phyloP scores from a whole-genome alignment of 2,329 filamentous ascomycete species.

The Monilinia aucupariae region DNA sequence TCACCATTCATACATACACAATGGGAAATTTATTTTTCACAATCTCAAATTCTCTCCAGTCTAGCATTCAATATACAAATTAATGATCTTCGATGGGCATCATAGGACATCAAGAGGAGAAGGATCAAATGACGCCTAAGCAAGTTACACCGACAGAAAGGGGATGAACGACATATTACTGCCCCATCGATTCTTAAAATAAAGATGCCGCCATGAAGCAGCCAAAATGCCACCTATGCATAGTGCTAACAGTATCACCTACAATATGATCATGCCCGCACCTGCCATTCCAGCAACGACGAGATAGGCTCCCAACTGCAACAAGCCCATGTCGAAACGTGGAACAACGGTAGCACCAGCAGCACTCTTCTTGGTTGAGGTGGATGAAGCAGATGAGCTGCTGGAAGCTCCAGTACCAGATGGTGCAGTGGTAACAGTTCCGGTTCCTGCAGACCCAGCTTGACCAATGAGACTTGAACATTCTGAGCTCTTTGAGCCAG shows the following conservation, averaged over 20 bases:
- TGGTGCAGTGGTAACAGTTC: slow-evolving; percentile 46
- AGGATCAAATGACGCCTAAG: neutral
- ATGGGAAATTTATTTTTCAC: neutral
- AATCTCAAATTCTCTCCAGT: neutral
- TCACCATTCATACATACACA: neutral
- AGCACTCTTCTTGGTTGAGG: slow-evolving; percentile 31
- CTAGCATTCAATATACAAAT: slow-evolving; percentile 17
- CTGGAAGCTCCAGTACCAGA: slow-evolving; percentile 36
- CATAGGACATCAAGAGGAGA: neutral
- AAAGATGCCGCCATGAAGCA: slow-evolving; percentile 3
- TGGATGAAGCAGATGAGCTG: slow-evolving; percentile 26
- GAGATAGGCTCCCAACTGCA: slow-evolving; percentile 46
- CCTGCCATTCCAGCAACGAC: slow-evolving; percentile 46
- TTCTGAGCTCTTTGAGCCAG: slow-evolving; percentile 42
- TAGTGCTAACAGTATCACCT: slow-evolving; percentile 26
- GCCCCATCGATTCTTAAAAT: slow-evolving; percentile 1
- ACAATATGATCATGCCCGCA: slow-evolving; percentile 51
- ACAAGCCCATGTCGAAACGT: slow-evolving; percentile 40
- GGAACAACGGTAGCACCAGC: slow-evolving; percentile 42
- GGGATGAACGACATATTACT: slow-evolving; percentile 1
- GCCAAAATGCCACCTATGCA: neutral
- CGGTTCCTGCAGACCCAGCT: slow-evolving; percentile 57
- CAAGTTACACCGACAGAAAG: neutral
- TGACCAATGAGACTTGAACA: slow-evolving; percentile 57
- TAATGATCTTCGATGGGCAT: neutral